Evolutionary conservation across 352 stramenopile species (phyloP).

Genomic region (Sclerospora graminicola): DNA sequence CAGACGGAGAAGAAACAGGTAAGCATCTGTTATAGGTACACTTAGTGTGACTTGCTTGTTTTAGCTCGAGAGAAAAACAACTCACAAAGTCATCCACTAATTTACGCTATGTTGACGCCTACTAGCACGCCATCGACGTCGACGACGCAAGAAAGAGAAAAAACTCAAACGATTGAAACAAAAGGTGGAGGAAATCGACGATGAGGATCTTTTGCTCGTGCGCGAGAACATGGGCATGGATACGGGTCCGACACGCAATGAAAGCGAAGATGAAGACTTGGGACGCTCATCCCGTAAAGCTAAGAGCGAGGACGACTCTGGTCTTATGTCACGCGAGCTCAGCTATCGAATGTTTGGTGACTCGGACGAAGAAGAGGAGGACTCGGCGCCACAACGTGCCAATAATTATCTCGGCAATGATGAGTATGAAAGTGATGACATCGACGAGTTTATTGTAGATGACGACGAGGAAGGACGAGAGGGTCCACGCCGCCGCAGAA

Average conservation of each 20-base stretch:
- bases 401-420: constrained; percentile 81
- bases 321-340: constrained; percentile 78
- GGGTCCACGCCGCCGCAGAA: constrained; percentile 59
- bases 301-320: constrained; percentile 60
- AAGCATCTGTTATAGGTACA: constrained; percentile 12
- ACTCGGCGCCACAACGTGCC: constrained; percentile 46
- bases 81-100: constrained; percentile 1
- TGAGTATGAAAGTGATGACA: constrained; percentile 85
- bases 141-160: constrained; percentile 80
- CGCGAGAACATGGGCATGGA: constrained; percentile 86
- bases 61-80: not conserved
- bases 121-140: constrained; percentile 49
- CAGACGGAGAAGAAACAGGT: constrained; percentile 59
- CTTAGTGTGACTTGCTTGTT: no score
- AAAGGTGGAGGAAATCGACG: constrained; percentile 81
- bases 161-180: constrained; percentile 82
- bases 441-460: constrained; percentile 86
- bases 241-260: constrained; percentile 49
- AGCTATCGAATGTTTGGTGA: constrained; percentile 86
- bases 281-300: constrained; percentile 55
- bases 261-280: constrained; percentile 78
- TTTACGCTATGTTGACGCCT: constrained; percentile 2
- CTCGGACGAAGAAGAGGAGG: constrained; percentile 83
- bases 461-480: constrained; percentile 84
- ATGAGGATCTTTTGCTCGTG: constrained; percentile 83